Percentiles rank a stretch among this genome's conserved stretches.
Evolutionary conservation across 768 basidiomycete species (phyloP).

Genomic region (Amanita exitialis): DNA sequence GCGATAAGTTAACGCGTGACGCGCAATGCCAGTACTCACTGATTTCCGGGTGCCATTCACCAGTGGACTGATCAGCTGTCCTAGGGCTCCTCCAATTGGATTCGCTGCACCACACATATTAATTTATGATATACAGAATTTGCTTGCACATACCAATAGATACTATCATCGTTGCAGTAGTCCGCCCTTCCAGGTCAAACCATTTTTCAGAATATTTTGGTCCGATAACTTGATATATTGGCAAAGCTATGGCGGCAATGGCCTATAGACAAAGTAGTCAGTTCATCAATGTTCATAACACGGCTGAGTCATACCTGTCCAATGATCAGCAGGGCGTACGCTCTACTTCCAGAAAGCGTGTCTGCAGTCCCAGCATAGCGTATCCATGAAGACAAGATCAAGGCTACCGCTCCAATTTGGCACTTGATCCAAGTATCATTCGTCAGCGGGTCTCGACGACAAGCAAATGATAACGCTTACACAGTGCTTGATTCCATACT

Average conservation of each 20-base stretch:
- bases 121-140: neutral
- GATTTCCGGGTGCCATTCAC: constrained; percentile 44
- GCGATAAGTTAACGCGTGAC: neutral
- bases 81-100: constrained; percentile 64
- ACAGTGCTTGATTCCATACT: constrained; percentile 51
- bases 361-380: constrained; percentile 63
- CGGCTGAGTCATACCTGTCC: constrained; percentile 44
- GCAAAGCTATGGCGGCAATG: constrained; percentile 55
- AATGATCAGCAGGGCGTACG: constrained; percentile 60
- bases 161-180: constrained; percentile 62
- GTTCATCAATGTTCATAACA: neutral
- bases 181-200: constrained; percentile 70
- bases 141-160: constrained; percentile 30
- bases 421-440: constrained; percentile 42
- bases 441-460: neutral
- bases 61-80: constrained; percentile 64
- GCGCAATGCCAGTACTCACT: constrained; percentile 23
- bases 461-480: constrained; percentile 27
- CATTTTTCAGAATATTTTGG: constrained; percentile 78
- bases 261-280: constrained; percentile 26
- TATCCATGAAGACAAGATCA: constrained; percentile 65
- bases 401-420: constrained; percentile 40
- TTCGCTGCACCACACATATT: constrained; percentile 39
- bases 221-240: constrained; percentile 68
- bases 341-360: constrained; percentile 36